Conservation (phyloP, 2,329 filamentous ascomycete genomes). For the Cladosporium sp. region DNA sequence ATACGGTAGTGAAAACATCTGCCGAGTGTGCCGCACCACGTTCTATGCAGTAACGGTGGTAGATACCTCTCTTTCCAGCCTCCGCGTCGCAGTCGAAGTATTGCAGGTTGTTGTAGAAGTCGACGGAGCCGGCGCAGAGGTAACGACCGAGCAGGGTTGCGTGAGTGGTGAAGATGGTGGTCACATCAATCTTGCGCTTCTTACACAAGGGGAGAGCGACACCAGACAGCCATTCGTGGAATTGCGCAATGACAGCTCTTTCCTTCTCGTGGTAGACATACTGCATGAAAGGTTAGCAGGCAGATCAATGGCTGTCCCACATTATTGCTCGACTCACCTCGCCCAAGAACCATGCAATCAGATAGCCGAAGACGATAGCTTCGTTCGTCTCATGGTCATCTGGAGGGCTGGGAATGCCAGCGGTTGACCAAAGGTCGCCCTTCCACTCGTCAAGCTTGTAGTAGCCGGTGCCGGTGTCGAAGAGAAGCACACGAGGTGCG, state of each 20-base stretch:
- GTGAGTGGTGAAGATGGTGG: slow-evolving; percentile 97
- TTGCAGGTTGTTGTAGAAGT: slow-evolving; percentile 99
- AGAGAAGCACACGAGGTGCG: slow-evolving; percentile 85
- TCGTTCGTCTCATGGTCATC: slow-evolving; percentile 95
- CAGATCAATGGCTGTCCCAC: not conserved
- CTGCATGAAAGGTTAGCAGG: slow-evolving; percentile 43
- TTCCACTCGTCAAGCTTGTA: slow-evolving; percentile 95
- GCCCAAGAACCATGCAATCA: slow-evolving; percentile 96
- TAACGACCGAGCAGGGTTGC: slow-evolving; percentile 93
- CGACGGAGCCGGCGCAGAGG: slow-evolving; percentile 92
- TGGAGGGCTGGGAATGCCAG: slow-evolving; percentile 88
- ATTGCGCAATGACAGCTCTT: slow-evolving; percentile 91
- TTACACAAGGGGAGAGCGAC: slow-evolving; percentile 88
- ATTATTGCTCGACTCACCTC: slow-evolving; percentile 60
- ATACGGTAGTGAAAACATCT: slow-evolving; percentile 98
- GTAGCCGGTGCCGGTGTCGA: slow-evolving; percentile 93
- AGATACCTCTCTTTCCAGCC: slow-evolving; percentile 95
- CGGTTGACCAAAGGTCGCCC: slow-evolving; percentile 85
- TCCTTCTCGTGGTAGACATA: slow-evolving; percentile 91
- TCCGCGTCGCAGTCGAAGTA: slow-evolving; percentile 95
- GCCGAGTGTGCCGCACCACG: slow-evolving; percentile 84
- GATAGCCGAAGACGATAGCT: slow-evolving; percentile 93
- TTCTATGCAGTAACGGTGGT: slow-evolving; percentile 97
- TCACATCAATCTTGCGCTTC: slow-evolving; percentile 91
- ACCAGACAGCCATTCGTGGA: slow-evolving; percentile 97